Base-by-base conservation (phyloP, 2,329 filamentous ascomycete species). In the Botrytis cinerea region DNA sequence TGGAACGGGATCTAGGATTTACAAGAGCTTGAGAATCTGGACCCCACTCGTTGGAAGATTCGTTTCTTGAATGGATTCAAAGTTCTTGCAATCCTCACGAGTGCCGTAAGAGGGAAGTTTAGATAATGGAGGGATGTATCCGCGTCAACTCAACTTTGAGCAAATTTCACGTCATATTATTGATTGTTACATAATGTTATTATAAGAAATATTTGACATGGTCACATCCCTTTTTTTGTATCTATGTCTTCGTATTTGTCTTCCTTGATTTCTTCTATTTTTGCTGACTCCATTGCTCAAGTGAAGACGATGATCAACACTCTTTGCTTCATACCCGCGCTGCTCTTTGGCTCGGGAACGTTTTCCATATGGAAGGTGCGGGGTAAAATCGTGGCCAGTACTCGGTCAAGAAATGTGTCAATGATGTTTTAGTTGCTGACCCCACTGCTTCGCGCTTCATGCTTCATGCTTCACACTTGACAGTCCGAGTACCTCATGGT, bases 371-470 rank as follows among this genome's bases (percentile, higher is more conserved):
- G 32, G 6, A 28, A 43, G 66, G 35, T 43, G 32, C 32, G 38
- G 66, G 48, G 38, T 69, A 45, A 6, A 25, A 32, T 18, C 9
- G n/a, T 57, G 67, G 54, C 20, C 51, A 2, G 59, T 64, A 71
- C 35, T 71, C 60, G 60, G 35, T 35, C 70, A 71, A 46, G 14
- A 72, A 59, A 72, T 72, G 61, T 67, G 25, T 72, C 48, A 60
- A 72, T 35, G 38, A 66, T 16, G 28, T 40, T 66, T 59, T 51
- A 22, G 59, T n/a, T 45, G n/a, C 69, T n/a, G 45, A 62, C 57
- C 43, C 54, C 68, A 62, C 43, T 5, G 45, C 45, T 61, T 61
- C 35, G 35, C 4, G 35, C 45, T 61, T 61, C 35, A 7, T 35
- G 35, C 45, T 61, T 61, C 68, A 40, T 35, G 12, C 18, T 57